phyloP scores from a whole-genome alignment of 2,329 filamentous ascomycete genomes.

The Diaporthe aspalathi region DNA sequence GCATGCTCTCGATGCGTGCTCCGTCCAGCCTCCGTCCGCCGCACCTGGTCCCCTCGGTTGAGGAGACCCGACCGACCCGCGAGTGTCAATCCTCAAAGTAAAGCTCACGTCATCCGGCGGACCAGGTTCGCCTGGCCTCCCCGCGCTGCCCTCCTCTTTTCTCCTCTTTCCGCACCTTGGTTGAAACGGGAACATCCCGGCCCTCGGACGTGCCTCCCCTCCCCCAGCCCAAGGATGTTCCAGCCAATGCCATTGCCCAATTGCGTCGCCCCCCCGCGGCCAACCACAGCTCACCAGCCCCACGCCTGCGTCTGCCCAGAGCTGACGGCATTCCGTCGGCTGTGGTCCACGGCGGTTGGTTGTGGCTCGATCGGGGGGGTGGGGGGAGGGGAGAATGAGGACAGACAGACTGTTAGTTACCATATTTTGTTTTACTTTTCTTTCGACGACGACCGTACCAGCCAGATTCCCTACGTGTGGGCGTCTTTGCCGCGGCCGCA shows the following conservation, averaged over 20 bases:
- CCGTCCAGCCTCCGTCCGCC: not conserved
- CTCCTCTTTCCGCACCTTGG: conserved; percentile 9
- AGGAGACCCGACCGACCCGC: conserved; percentile 8
- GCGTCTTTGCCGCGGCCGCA: conserved; percentile 2
- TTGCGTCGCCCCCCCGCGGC: not conserved
- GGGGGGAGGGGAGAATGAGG: not conserved
- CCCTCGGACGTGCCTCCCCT: not conserved
- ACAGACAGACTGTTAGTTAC: not conserved
- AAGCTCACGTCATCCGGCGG: conserved; percentile 28
- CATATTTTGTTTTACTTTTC: not conserved
- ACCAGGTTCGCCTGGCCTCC: conserved; percentile 3
- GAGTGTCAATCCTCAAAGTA: no score
- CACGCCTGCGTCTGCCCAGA: conserved; percentile 14
- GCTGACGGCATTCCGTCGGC: conserved; percentile 7
- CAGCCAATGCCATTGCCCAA: conserved; percentile 18
- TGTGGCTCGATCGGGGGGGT: not conserved
- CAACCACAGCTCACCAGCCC: conserved; percentile 1
- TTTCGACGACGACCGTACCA: no score
- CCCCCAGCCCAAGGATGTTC: not conserved
- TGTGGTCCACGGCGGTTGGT: not conserved
- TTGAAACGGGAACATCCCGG: conserved; percentile 19
- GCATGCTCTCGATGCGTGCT: no score
- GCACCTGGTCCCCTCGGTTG: not conserved
- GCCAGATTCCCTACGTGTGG: not conserved
- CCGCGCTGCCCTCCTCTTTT: conserved; percentile 10